Evolutionary conservation across 2,329 filamentous ascomycete genomes (phyloP).

Genomic region (Penicillium sp.): DNA sequence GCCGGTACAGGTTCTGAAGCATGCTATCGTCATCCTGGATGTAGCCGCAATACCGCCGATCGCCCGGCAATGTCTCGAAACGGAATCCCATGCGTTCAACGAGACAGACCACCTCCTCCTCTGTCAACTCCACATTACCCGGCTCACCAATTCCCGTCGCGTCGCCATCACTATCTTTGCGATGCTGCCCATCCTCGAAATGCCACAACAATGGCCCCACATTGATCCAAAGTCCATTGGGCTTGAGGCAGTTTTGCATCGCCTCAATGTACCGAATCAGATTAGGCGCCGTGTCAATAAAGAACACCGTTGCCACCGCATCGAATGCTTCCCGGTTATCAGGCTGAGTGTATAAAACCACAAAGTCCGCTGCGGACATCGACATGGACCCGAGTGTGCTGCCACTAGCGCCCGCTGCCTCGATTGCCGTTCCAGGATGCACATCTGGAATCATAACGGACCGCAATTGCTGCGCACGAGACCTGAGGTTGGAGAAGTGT

Average conservation of each 20-base stretch:
- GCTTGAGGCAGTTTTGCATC: constrained; percentile 72
- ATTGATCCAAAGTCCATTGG: constrained; percentile 83
- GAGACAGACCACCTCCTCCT: constrained; percentile 81
- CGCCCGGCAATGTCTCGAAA: constrained; percentile 64
- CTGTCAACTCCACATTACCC: constrained; percentile 83
- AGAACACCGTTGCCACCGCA: constrained; percentile 87
- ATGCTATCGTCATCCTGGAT: constrained; percentile 84
- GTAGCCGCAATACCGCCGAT: constrained; percentile 66
- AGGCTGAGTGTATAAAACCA: constrained; percentile 73
- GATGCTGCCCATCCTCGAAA: constrained; percentile 65
- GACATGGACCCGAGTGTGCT: constrained; percentile 67
- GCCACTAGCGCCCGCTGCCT: constrained; percentile 25
- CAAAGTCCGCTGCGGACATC: constrained; percentile 92
- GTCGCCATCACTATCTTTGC: constrained; percentile 25
- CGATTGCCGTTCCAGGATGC: constrained; percentile 63
- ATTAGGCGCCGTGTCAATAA: constrained; percentile 96
- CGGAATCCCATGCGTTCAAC: constrained; percentile 74
- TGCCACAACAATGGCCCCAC: constrained; percentile 93
- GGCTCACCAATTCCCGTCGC: constrained; percentile 75
- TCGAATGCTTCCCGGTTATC: constrained; percentile 67
- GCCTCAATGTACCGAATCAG: constrained; percentile 86
- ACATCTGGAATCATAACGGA: constrained; percentile 77
- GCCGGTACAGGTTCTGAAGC: constrained; percentile 78
- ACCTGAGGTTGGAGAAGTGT: constrained; percentile 81
- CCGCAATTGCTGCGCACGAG: constrained; percentile 71